phyloP scores from a whole-genome alignment of 148 eudicot species.

The Chenopodium suecicum region DNA sequence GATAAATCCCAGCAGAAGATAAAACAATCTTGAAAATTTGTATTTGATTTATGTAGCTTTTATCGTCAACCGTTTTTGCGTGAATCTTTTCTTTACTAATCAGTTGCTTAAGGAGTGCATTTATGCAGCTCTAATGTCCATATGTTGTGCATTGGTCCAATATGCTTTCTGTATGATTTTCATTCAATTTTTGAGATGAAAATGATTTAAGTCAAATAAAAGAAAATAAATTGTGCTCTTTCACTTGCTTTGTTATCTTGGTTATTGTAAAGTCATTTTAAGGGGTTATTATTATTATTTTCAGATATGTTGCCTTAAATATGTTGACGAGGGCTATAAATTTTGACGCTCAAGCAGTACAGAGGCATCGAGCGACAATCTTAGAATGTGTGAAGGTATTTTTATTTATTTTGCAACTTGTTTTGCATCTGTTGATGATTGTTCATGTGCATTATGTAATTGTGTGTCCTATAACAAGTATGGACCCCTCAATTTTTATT shows the following conservation, averaged over 20 bases:
- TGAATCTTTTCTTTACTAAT: not conserved
- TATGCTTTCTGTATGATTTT: not conserved
- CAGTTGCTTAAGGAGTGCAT: not conserved
- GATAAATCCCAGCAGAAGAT: not conserved
- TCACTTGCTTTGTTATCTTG: not conserved
- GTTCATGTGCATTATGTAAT: not conserved
- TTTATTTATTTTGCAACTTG: not conserved
- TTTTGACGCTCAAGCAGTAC: slow-evolving; percentile 96
- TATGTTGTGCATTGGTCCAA: slow-evolving; percentile 1
- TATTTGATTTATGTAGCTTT: not conserved
- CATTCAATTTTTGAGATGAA: not conserved
- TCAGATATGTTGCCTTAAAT: slow-evolving; percentile 95
- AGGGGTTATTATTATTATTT: not conserved
- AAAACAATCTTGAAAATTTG: not conserved
- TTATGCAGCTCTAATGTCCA: not conserved
- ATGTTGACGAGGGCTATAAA: slow-evolving; percentile 93
- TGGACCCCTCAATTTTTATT: not conserved
- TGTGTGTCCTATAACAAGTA: not conserved
- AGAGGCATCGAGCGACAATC: slow-evolving; percentile 91
- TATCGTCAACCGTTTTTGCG: not conserved
- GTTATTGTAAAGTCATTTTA: not conserved
- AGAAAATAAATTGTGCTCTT: not conserved
- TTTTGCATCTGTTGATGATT: not conserved
- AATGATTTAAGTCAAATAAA: not conserved
- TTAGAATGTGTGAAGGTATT: slow-evolving; percentile 98